phyloP scores from a whole-genome alignment of 257 asterid species.

The Marsdenia floribunda region DNA sequence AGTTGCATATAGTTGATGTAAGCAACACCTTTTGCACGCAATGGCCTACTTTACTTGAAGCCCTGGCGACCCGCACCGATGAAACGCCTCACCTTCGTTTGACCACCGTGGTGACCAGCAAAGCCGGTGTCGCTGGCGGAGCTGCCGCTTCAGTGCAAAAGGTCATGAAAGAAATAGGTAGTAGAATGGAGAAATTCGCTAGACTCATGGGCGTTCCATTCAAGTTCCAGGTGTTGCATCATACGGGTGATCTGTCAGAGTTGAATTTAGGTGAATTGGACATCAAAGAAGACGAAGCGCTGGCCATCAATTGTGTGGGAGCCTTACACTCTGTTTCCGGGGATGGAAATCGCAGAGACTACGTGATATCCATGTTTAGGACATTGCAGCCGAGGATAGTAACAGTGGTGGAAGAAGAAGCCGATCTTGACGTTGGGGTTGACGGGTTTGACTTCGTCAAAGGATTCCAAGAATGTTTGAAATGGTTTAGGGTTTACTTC shows the following conservation, averaged over 20 bases:
- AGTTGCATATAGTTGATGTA: conserved; percentile 68
- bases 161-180: conserved; percentile 84
- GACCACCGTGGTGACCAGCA: conserved; percentile 57
- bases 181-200: conserved; percentile 87
- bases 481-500: conserved; percentile 94
- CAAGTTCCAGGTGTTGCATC: conserved; percentile 57
- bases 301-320: conserved; percentile 74
- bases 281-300: conserved; percentile 63
- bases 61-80: conserved; percentile 81
- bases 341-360: conserved; percentile 43
- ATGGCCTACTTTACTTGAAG: conserved; percentile 96
- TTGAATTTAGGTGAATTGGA: conserved; percentile 46
- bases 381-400: conserved; percentile 60
- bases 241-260: conserved; percentile 70
- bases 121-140: conserved; percentile 18
- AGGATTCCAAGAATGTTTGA: conserved; percentile 69
- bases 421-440: conserved; percentile 67
- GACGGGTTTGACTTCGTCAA: conserved; percentile 55
- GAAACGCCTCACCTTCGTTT: conserved; percentile 86
- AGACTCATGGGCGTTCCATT: conserved; percentile 97
- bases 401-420: conserved; percentile 85
- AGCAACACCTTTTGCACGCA: conserved; percentile 92
- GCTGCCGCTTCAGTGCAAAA: conserved; percentile 40
- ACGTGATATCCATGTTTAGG: conserved; percentile 47
- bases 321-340: conserved; percentile 59